Percentiles rank a stretch among this genome's conserved stretches.
Conservation (phyloP, 345 rosid species). For the Iberis pinnata region DNA sequence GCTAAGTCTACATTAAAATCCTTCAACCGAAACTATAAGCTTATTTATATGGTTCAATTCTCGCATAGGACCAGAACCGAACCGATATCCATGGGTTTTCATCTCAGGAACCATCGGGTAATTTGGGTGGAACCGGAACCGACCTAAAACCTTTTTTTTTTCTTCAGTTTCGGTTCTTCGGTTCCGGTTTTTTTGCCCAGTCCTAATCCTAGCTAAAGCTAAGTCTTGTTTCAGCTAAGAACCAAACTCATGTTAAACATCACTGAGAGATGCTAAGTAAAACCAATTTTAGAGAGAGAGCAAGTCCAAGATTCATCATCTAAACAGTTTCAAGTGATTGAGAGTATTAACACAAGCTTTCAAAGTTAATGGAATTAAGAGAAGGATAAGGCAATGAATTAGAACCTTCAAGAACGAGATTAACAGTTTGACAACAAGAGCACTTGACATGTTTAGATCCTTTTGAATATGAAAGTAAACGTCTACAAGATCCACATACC, state of each 20-base stretch:
- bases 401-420: conserved; percentile 64
- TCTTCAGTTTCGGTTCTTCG: no score
- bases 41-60: no score
- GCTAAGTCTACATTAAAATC: no score
- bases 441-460: conserved; percentile 60
- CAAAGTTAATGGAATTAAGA: background rate
- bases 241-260: background rate
- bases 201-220: no score
- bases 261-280: background rate
- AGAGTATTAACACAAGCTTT: conserved; percentile 1
- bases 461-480: conserved; percentile 54
- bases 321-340: background rate
- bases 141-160: no score
- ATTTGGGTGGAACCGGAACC: no score
- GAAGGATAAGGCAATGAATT: conserved; percentile 8
- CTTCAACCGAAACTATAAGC: no score
- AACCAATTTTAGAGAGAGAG: background rate
- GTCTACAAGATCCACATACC: conserved; percentile 87
- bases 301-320: conserved; percentile 9
- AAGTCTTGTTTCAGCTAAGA: background rate
- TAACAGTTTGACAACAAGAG: conserved; percentile 53
- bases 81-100: no score
- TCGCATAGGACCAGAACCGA: no score
- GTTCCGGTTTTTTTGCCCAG: no score
- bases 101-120: no score